Evolutionary conservation across 257 asterid genomes (phyloP), one percentile per base, ranked within the genome.

Genomic region (Ophiorrhiza pumila): DNA sequence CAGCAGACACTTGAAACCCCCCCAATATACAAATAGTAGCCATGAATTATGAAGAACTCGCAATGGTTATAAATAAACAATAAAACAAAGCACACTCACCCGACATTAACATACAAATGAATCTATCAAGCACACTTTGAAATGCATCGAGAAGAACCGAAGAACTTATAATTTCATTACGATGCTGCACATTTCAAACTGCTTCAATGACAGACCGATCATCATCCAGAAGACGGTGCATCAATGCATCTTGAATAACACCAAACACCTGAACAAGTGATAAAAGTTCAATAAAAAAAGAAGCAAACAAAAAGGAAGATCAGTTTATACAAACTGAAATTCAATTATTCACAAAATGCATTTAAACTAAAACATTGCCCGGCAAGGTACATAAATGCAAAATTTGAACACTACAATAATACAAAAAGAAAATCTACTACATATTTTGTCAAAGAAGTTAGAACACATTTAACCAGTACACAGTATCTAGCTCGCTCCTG

Each of bases 171-270:
- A 92, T 78, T 60, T 87, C 91, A 2, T 83, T 65, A 76, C 90
- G 71, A 50, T 79, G 77, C 76, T 88, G 79, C 78, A 91, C 52
- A 47, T 82, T 83, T 77, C 91, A 75, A 79, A 83, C 96, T 71
- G 86, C 92, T 76, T 85, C 85, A 71, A 88, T 96, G 77, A 95
- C 99, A 79, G 77, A 78, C 68, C 91, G 74, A 79, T 95, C 95
- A 78, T 90, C 98, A 65, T 91, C 98, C 69, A 81, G 79, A 76
- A 95, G 93, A 76, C 93, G 83, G 59, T 85, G 92, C 60, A 83
- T 35, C 73, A 95, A 75, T 75, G 93, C 95, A 84, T 88, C 95
- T 82, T 84, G 93, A 78, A 90, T 82, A 78, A 87, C 82, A 74
- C 77, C 84, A 83, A 90, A 83, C 68, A 76, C 85, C 99, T 95